Evolutionary conservation across 169 alveolate genomes (phyloP), one percentile per base, ranked within the genome.

Genomic region (Nephromyces sp.): DNA sequence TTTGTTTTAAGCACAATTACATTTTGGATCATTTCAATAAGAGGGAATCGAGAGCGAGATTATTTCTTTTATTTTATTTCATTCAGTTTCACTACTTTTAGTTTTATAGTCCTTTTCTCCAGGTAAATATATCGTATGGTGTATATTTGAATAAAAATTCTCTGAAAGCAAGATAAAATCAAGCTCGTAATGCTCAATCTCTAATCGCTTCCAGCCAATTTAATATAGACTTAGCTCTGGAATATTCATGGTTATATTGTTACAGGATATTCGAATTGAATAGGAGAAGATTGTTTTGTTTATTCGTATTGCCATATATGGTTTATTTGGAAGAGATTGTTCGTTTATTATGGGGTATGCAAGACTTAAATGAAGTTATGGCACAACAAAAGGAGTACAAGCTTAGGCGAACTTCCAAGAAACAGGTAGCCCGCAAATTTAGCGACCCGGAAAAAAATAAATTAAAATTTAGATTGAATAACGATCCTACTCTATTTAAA

Each of bases 301-400:
- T 79, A 73, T 83, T 79, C 65, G 88, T 79, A 52, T 61, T 83
- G 30, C 88, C 88, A 51, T 83, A 83, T 62, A 62, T 83, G 32
- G 30, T 83, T 35, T 83, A 83, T 51, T 52, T 83, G 67, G 84
- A 83, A 66, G 88, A 83, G 52, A 80, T 83, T 31, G 83, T 43
- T 43, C 57, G n/a, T 15, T 43, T 43, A n/a, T 43, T 43, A 43
- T 43, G 57, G 57, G 57, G 57, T 43, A 43, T 43, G 15, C 25
- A 43, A 15, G 57, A 15, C 57, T n/a, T 43, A n/a, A n/a, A n/a
- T n/a, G n/a, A n/a, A n/a, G n/a, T n/a, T n/a, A n/a, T n/a, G n/a
- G n/a, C n/a, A n/a, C n/a, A n/a, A n/a, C n/a, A n/a, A n/a, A n/a
- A n/a, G n/a, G n/a, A n/a, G n/a, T n/a, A n/a, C n/a, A n/a, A n/a